Evolutionary conservation across 441 rosid species (phyloP), one percentile per base, ranked within the genome.

Genomic region (Gossypium lobatum): DNA sequence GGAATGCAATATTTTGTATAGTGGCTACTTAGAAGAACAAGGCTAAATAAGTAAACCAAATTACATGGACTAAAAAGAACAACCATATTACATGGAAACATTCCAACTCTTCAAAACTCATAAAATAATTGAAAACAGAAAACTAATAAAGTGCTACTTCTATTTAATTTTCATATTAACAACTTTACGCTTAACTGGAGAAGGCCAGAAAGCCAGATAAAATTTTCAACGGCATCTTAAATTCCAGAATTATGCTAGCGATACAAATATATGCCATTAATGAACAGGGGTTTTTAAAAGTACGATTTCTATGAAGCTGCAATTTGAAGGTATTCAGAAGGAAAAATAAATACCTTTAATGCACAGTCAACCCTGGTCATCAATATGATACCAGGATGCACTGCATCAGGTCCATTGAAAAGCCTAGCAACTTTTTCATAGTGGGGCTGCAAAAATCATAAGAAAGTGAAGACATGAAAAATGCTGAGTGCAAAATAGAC

Each of bases 331-430:
- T 75, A 67, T 52, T 28, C 60, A 50, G 59, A 80, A 67, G 67
- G 68, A 34, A 73, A 16, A 57, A 26, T 16, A 77, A 78, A 70
- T 83, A 93, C 99, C 97, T 87, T 90, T 66, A 74, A 26, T 61
- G 97, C 99, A 69, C 99, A 95, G 79, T 95, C 99, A 76, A 95
- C 98, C 79, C 98, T 89, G 23, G 95, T 74, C 93, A 95, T 86
- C 88, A 91, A 80, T 69, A 90, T 71, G 53, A 85, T 64, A 73
- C 97, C 99, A 7, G 99, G 99, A 81, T 93, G 97, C 55, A 87
- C 91, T 0, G 98, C 99, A 65, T 87, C 90, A 57, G 96, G 96
- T 79, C 98, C 98, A 78, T 89, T 95, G 76, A 95, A 95, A 76
- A 95, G 93, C 80, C 88, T 91, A 13, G 99, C 98, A 55, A 95